phyloP scores from a whole-genome alignment of 2,329 filamentous ascomycete genomes.

The Epichloe glyceriae region DNA sequence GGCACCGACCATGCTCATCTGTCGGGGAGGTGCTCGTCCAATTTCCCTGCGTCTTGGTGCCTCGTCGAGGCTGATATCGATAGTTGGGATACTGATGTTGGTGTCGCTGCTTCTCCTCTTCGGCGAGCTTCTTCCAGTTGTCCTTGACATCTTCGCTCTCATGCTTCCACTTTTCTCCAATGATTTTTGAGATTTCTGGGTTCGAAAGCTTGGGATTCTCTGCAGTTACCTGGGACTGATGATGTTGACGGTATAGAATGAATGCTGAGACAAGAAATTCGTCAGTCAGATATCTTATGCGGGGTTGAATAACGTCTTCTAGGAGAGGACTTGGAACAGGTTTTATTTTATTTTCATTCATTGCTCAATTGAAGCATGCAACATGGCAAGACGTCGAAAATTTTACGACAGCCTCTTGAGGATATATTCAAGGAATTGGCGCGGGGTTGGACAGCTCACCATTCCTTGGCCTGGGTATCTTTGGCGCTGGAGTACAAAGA shows the following conservation, averaged over 20 bases:
- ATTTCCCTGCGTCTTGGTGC: slow-evolving; percentile 21
- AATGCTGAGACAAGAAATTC: slow-evolving; percentile 51
- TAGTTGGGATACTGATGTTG: slow-evolving; percentile 86
- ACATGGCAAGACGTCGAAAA: not conserved
- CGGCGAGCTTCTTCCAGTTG: slow-evolving; percentile 79
- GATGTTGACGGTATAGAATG: slow-evolving; percentile 90
- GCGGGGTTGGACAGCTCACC: slow-evolving; percentile 28
- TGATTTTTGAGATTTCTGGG: slow-evolving; percentile 94
- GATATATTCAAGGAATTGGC: not conserved
- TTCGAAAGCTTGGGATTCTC: slow-evolving; percentile 84
- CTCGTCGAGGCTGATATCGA: slow-evolving; percentile 77
- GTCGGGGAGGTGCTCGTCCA: slow-evolving; percentile 22
- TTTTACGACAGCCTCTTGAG: not conserved
- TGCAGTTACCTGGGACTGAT: slow-evolving; percentile 69
- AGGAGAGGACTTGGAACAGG: not conserved
- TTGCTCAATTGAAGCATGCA: not conserved
- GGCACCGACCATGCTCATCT: slow-evolving; percentile 46
- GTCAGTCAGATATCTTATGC: slow-evolving; percentile 12
- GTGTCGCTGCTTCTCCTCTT: slow-evolving; percentile 86
- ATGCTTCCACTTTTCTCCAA: slow-evolving; percentile 81
- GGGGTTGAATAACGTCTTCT: not conserved
- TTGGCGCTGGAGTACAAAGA: slow-evolving; percentile 42
- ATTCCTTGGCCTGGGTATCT: slow-evolving; percentile 45
- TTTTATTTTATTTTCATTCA: not conserved
- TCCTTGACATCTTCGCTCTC: slow-evolving; percentile 63